A percentile compares a stretch with the other conserved stretches of the same genome.
Evolutionary conservation across 106 monocot genomes (phyloP).

Genomic region (Phalaenopsis aphrodite): DNA sequence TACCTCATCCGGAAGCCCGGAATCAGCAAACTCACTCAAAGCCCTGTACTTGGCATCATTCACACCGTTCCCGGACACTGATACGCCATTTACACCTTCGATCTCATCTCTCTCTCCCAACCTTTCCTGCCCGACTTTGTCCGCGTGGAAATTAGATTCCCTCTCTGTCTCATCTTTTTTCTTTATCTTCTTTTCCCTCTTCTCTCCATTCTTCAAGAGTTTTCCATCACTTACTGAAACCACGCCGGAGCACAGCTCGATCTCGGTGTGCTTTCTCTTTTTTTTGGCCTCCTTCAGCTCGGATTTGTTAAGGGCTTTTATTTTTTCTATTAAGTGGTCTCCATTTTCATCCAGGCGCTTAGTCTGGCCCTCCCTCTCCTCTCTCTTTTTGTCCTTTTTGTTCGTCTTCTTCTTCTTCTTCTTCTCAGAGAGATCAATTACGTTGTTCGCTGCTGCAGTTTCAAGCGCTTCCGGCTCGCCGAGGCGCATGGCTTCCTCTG

Average conservation of each 20-base stretch:
- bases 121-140: neutral
- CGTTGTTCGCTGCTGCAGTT: neutral
- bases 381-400: slow-evolving; percentile 9
- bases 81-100: slow-evolving; percentile 16
- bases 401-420: neutral
- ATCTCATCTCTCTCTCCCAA: neutral
- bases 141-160: neutral
- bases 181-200: slow-evolving; percentile 9
- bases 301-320: neutral
- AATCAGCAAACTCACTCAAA: slow-evolving; percentile 44
- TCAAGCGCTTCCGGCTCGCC: slow-evolving; percentile 24
- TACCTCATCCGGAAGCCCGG: slow-evolving; percentile 59
- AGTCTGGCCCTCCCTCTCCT: slow-evolving; percentile 19
- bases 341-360: neutral
- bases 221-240: neutral
- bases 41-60: slow-evolving; percentile 60
- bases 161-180: neutral
- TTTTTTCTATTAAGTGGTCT: neutral
- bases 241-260: neutral
- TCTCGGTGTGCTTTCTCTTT: slow-evolving; percentile 4
- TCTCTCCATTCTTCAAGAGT: neutral
- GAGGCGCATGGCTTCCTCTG: neutral
- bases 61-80: slow-evolving; percentile 54
- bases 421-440: neutral
- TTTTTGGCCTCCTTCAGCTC: slow-evolving; percentile 7